Conservation (phyloP, 257 asterid species). For the Gynochthodes officinalis region DNA sequence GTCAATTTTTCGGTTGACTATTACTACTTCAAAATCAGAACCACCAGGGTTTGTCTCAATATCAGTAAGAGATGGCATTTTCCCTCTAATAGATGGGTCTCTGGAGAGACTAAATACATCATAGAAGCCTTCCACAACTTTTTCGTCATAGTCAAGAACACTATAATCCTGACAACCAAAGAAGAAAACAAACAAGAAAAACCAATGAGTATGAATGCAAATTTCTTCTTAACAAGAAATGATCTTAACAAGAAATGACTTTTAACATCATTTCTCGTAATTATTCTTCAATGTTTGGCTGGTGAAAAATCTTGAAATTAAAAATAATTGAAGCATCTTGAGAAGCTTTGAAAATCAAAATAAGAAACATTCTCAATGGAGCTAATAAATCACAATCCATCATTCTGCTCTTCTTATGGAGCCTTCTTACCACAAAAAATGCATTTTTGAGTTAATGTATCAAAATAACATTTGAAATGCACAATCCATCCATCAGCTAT, state of each 20-base stretch:
- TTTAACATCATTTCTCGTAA: background rate
- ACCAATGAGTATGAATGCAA: background rate
- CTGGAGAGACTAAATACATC: constrained; percentile 74
- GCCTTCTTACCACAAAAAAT: background rate
- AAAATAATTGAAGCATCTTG: background rate
- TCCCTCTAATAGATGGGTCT: constrained; percentile 61
- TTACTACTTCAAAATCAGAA: constrained; percentile 77
- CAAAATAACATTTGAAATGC: background rate
- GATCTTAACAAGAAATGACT: background rate
- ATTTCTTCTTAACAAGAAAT: background rate
- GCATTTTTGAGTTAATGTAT: background rate
- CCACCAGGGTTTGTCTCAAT: constrained; percentile 67
- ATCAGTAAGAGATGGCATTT: constrained; percentile 91
- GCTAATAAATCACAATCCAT: background rate
- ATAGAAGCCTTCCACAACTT: constrained; percentile 91
- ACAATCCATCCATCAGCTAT: background rate
- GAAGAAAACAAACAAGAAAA: constrained; percentile 1
- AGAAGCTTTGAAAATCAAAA: background rate
- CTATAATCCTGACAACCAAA: constrained; percentile 61
- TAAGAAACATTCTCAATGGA: background rate
- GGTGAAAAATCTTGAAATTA: background rate
- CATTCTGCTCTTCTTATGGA: background rate
- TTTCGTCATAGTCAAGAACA: constrained; percentile 85
- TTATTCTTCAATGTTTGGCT: background rate
- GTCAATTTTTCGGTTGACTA: constrained; percentile 72